Evolutionary conservation across 2,329 filamentous ascomycete species (phyloP).

Genomic region (Volutella citrinella): DNA sequence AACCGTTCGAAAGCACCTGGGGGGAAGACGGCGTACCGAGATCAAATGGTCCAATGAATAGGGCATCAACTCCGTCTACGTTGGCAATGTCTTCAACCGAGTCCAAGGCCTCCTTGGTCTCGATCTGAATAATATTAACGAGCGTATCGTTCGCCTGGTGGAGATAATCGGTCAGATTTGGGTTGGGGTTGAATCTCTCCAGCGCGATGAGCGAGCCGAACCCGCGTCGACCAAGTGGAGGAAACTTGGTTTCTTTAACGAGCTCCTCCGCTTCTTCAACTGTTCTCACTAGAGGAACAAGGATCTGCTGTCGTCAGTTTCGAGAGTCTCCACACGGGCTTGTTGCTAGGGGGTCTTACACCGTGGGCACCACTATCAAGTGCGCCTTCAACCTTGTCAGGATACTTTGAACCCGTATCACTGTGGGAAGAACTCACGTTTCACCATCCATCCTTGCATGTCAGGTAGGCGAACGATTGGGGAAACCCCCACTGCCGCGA

Average conservation of each 20-base stretch:
- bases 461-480: constrained; percentile 50
- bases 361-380: constrained; percentile 46
- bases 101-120: constrained; percentile 59
- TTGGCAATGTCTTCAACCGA: constrained; percentile 58
- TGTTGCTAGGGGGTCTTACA: constrained; percentile 11
- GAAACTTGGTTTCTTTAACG: constrained; percentile 46
- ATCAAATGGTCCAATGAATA: constrained; percentile 66
- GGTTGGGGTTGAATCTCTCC: constrained; percentile 37
- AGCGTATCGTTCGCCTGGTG: constrained; percentile 45
- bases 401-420: not conserved
- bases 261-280: constrained; percentile 40
- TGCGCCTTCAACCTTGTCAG: constrained; percentile 28
- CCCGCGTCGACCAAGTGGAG: constrained; percentile 42
- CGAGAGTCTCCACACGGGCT: not conserved
- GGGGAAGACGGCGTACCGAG: constrained; percentile 47
- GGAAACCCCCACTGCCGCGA: constrained; percentile 39
- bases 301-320: constrained; percentile 30
- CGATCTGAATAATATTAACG: constrained; percentile 63
- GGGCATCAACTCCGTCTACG: constrained; percentile 56
- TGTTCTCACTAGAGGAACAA: constrained; percentile 40
- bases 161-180: constrained; percentile 44
- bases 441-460: constrained; percentile 39
- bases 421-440: constrained; percentile 23
- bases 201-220: constrained; percentile 44
- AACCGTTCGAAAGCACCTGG: too few relatives aligned